Evolutionary conservation across 805 yeast genomes (phyloP).

Genomic region (Candida multigemmis): DNA sequence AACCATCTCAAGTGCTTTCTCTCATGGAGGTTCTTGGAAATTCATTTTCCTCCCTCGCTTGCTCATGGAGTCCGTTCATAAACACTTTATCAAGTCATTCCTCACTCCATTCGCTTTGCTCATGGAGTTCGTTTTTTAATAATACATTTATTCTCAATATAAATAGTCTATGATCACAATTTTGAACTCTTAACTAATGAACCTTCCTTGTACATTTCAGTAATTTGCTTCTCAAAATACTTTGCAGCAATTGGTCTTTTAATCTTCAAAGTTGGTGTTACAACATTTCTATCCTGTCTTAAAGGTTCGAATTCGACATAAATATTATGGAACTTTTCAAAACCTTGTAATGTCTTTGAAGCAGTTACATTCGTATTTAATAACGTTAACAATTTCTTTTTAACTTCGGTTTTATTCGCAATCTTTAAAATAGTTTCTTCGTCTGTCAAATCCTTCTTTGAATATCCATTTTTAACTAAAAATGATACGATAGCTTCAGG

Average conservation of each 20-base stretch:
- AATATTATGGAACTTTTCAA: slow-evolving; percentile 31
- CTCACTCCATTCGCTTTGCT: no score
- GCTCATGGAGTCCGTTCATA: no score
- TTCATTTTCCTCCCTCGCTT: no score
- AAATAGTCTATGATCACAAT: slow-evolving; percentile 6
- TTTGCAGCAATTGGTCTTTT: slow-evolving; percentile 29
- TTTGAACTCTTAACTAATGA: slow-evolving; percentile 14
- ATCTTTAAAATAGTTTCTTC: slow-evolving; percentile 10
- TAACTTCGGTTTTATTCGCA: slow-evolving; percentile 13
- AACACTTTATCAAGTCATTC: no score
- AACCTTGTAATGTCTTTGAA: slow-evolving; percentile 17
- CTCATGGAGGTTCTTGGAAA: no score
- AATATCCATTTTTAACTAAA: slow-evolving; percentile 3
- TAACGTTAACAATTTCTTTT: slow-evolving; percentile 10
- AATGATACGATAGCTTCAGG: slow-evolving; percentile 9
- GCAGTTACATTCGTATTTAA: slow-evolving; percentile 14
- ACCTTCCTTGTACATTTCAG: slow-evolving; percentile 27
- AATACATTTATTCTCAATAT: slow-evolving; percentile 7
- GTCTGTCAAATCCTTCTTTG: no score
- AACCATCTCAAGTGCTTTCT: no score
- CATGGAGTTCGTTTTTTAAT: no score
- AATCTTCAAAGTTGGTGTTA: slow-evolving; percentile 35
- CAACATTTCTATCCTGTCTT: slow-evolving; percentile 24
- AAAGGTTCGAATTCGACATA: slow-evolving; percentile 28
- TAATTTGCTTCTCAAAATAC: slow-evolving; percentile 15